Evolutionary conservation across 441 rosid genomes (phyloP).

Genomic region (Adansonia gregorii): DNA sequence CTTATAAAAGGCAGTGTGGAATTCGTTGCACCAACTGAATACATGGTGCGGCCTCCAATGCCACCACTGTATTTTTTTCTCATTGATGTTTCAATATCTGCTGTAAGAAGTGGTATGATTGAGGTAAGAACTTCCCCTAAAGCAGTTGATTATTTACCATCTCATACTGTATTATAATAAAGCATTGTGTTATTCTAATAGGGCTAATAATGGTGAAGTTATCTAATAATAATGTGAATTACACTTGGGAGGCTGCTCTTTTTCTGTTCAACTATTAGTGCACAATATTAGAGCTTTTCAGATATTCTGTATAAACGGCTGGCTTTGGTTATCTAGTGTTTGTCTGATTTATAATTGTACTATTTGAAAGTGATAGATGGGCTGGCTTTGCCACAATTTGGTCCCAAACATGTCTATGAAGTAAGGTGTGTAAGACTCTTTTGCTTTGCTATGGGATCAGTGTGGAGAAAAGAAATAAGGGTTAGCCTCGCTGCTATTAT

Average conservation of each 20-base stretch:
- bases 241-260: background rate
- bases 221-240: constrained; percentile 4
- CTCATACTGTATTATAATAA: constrained; percentile 19
- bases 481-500: constrained; percentile 19
- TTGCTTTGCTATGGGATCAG: constrained; percentile 1
- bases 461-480: background rate
- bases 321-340: constrained; percentile 11
- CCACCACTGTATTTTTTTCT: constrained; percentile 97
- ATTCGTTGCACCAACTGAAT: constrained; percentile 97
- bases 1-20: constrained; percentile 95
- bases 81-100: constrained; percentile 91
- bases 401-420: constrained; percentile 9
- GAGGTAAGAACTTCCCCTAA: constrained; percentile 67
- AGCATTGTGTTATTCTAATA: constrained; percentile 8
- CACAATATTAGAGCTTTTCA: background rate
- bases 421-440: background rate
- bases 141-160: constrained; percentile 25
- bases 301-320: background rate
- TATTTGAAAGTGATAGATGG: constrained; percentile 9
- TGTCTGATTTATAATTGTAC: background rate
- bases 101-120: constrained; percentile 92
- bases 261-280: constrained; percentile 5
- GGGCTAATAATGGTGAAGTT: background rate
- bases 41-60: constrained; percentile 99
- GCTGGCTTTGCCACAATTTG: constrained; percentile 6